Evolutionary conservation across 106 monocot genomes (phyloP).

Genomic region (Acorus calamus): DNA sequence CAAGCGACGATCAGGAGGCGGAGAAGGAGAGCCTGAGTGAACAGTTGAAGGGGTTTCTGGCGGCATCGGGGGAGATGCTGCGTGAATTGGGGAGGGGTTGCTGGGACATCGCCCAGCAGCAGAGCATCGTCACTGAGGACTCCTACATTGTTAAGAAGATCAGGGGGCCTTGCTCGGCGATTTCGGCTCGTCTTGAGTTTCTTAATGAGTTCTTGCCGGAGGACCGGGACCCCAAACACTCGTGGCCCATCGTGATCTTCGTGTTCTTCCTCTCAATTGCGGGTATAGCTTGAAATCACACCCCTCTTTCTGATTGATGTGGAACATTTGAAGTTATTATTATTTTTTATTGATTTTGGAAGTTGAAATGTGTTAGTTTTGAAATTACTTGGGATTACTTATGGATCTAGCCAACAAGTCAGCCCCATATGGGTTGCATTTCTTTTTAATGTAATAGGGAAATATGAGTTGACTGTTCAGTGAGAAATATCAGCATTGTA

Average conservation of each 20-base stretch:
- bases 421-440: too few relatives aligned
- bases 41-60: constrained; percentile 70
- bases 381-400: not conserved
- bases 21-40: constrained; percentile 70
- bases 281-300: constrained; percentile 23
- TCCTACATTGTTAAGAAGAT: constrained; percentile 38
- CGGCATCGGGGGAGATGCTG: constrained; percentile 69
- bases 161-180: constrained; percentile 26
- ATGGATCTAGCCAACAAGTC: too few relatives aligned
- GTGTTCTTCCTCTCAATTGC: constrained; percentile 55
- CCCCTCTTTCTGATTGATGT: not conserved
- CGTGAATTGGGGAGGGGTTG: constrained; percentile 58
- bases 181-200: constrained; percentile 40
- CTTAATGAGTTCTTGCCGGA: constrained; percentile 96
- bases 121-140: constrained; percentile 67
- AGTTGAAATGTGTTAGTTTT: not conserved
- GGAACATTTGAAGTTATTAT: not conserved
- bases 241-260: constrained; percentile 66
- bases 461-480: too few relatives aligned
- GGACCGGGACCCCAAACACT: constrained; percentile 74
- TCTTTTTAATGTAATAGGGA: too few relatives aligned
- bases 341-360: not conserved
- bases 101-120: constrained; percentile 40
- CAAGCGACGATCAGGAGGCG: constrained; percentile 16
- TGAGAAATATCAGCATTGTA: too few relatives aligned